Conservation (phyloP, 176 grass and related monocot genomes). For the Musa schizocarpa region DNA sequence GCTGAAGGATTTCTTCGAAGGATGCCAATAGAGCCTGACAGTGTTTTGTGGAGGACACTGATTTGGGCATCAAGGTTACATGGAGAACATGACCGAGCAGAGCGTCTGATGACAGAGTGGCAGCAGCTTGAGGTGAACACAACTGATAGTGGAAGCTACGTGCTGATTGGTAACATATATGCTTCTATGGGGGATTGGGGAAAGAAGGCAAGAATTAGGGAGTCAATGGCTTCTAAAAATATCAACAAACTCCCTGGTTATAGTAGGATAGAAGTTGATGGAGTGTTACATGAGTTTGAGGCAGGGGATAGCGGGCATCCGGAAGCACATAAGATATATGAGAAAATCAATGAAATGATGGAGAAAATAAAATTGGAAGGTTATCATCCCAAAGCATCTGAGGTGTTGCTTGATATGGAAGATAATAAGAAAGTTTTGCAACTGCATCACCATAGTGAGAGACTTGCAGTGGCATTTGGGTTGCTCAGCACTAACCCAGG, state of each 20-base stretch:
- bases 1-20: slow-evolving; percentile 23
- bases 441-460: slow-evolving; percentile 38
- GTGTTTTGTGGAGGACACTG: slow-evolving; percentile 28
- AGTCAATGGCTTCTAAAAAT: slow-evolving; percentile 29
- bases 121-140: slow-evolving; percentile 17
- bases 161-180: slow-evolving; percentile 28
- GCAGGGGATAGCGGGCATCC: slow-evolving; percentile 30
- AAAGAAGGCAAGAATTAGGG: slow-evolving; percentile 22
- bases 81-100: slow-evolving; percentile 23
- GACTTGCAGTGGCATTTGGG: slow-evolving; percentile 33
- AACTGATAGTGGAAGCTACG: slow-evolving; percentile 26
- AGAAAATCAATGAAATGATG: slow-evolving; percentile 29
- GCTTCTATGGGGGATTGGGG: slow-evolving; percentile 25
- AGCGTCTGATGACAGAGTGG: slow-evolving; percentile 18
- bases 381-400: not conserved
- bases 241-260: slow-evolving; percentile 40
- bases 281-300: slow-evolving; percentile 42
- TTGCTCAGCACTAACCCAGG: slow-evolving; percentile 23
- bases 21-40: slow-evolving; percentile 15
- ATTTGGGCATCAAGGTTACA: slow-evolving; percentile 28
- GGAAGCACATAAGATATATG: slow-evolving; percentile 18
- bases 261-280: slow-evolving; percentile 29
- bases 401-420: slow-evolving; percentile 37
- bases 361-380: slow-evolving; percentile 12
- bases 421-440: slow-evolving; percentile 35